Evolutionary conservation across 805 yeast genomes (phyloP), one percentile per base, ranked within the genome.

Genomic region (Teunomyces gatunensis): DNA sequence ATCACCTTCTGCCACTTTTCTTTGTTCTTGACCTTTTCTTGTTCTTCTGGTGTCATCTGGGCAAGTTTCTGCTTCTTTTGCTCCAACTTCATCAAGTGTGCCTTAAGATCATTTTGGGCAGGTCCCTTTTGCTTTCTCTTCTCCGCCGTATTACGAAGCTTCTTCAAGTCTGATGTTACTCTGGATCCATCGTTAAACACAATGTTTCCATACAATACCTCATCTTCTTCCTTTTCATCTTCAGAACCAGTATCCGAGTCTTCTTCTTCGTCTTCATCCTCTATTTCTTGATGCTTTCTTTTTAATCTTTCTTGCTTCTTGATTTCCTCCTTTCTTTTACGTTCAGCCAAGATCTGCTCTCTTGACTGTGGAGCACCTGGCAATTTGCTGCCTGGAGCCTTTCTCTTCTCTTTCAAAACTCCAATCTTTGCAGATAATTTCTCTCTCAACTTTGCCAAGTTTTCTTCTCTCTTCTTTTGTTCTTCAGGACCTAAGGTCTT

Each of bases 311-410:
- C 62, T 73, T 79, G 58, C 54, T 68, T 63, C 61, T 73, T 78
- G 48, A 65, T 55, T 47, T 75, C 79, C 45, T 71, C 76, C 51
- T 74, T 75, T 44, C 60, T 62, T 53, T 74, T 73, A 51, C 96
- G 80, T 55, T 83, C 87, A 32, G 78, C 83, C 46, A 88, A 68
- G 44, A 87, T 83, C 36, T 85, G 91, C 55, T 89, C 95, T 66
- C 97, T 77, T 9, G 92, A 87, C 49, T 83, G 78, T 12, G 91
- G 90, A 0, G 96, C 94, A 20, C 97, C 96, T 4, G 77, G 73
- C 4, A 76, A 82, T 40, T 81, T 84, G 1, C 91, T 72, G 1
- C 98, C 98, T 0, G 95, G 94, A 1, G 98, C 99, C 59, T 86
- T 91, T 63, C 99, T 83, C 67, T 81, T 86, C 47, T 84, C 90